Percentiles rank a stretch among this genome's conserved stretches.
Evolutionary conservation across 495 filamentous ascomycete species (phyloP).

Genomic region (Pyronema domesticum): DNA sequence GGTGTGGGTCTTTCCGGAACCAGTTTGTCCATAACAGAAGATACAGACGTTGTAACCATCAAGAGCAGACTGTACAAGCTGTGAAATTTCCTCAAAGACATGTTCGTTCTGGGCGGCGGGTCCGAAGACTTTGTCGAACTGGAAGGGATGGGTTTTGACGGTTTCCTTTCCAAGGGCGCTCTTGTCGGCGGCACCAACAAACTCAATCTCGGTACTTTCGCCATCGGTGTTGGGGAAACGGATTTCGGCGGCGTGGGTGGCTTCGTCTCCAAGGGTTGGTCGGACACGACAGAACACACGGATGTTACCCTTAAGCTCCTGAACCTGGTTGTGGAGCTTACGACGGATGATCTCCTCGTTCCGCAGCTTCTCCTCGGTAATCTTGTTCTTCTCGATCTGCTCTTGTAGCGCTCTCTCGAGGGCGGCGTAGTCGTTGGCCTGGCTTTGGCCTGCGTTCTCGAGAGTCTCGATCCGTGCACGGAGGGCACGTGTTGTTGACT

Average conservation of each 20-base stretch:
- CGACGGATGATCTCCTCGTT: conserved; percentile 80
- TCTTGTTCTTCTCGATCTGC: conserved; percentile 46
- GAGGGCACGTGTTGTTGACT: conserved; percentile 54
- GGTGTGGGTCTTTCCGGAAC: conserved; percentile 85
- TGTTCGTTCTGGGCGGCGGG: conserved; percentile 60
- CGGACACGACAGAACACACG: conserved; percentile 94
- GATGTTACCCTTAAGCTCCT: conserved; percentile 98
- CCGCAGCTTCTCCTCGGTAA: conserved; percentile 64
- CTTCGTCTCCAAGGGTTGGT: conserved; percentile 41
- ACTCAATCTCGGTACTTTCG: conserved; percentile 69
- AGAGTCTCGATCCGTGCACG: conserved; percentile 69
- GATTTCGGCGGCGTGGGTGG: conserved; percentile 47
- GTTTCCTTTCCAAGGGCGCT: conserved; percentile 58
- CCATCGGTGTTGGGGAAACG: conserved; percentile 56
- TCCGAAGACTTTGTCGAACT: conserved; percentile 86
- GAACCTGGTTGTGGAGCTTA: conserved; percentile 91
- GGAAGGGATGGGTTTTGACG: conserved; percentile 64
- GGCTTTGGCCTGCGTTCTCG: conserved; percentile 70
- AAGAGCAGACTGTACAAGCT: conserved; percentile 86
- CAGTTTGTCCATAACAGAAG: conserved; percentile 96
- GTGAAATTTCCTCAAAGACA: conserved; percentile 92
- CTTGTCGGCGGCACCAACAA: conserved; percentile 67
- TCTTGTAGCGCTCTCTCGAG: conserved; percentile 63
- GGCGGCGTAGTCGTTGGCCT: conserved; percentile 59
- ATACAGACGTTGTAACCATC: conserved; percentile 99